Conservation (phyloP, 306 rosid genomes). For the Cicer judaicum region DNA sequence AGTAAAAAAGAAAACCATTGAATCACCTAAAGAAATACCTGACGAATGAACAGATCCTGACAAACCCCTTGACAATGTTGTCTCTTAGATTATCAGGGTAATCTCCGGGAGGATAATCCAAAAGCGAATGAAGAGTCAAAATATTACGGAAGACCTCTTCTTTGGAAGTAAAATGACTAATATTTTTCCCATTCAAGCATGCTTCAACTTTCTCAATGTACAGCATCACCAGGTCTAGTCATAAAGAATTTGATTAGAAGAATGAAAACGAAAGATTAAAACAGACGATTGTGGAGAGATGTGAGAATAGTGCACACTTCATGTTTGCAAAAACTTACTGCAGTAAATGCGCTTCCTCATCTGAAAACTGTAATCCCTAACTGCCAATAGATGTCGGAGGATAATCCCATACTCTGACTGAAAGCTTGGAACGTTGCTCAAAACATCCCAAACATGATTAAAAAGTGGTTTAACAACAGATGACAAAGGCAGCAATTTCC, state of each 20-base stretch:
- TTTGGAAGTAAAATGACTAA: constrained; percentile 59
- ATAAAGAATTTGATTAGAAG: constrained; percentile 40
- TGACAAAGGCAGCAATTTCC: constrained; percentile 62
- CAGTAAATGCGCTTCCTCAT: constrained; percentile 76
- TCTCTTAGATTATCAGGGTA: constrained; percentile 69
- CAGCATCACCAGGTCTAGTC: constrained; percentile 65
- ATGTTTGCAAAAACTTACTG: constrained; percentile 58
- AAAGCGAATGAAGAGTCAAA: constrained; percentile 77
- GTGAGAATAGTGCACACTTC: constrained; percentile 30
- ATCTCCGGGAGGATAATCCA: constrained; percentile 92
- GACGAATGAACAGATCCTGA: constrained; percentile 62
- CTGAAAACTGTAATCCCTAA: constrained; percentile 81
- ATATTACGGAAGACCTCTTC: constrained; percentile 89
- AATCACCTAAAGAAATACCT: constrained; percentile 59
- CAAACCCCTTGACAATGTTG: constrained; percentile 65
- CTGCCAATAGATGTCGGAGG: constrained; percentile 74
- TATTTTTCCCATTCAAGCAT: constrained; percentile 64
- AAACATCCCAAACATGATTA: constrained; percentile 78
- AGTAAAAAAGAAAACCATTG: neutral
- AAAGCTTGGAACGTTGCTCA: constrained; percentile 77
- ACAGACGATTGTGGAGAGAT: constrained; percentile 37
- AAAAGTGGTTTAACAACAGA: constrained; percentile 72
- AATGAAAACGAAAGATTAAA: constrained; percentile 22
- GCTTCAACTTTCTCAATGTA: constrained; percentile 72
- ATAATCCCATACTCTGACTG: constrained; percentile 82